Evolutionary conservation across 768 basidiomycete species (phyloP), one percentile per base, ranked within the genome.

Genomic region (Leccinum barrowsii): DNA sequence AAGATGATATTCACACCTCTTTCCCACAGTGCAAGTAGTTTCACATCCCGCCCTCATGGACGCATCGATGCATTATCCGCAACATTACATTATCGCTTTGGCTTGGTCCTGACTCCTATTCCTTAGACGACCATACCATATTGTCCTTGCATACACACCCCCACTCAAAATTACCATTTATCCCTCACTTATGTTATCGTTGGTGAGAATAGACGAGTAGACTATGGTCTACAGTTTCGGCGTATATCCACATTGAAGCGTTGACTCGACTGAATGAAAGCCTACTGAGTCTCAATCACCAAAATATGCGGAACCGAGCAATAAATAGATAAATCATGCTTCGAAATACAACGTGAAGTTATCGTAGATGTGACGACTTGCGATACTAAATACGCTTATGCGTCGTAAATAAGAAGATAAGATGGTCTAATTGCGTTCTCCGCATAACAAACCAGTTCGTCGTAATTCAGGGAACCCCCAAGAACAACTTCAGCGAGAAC

Each of bases 361-460:
- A 8, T 42, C n/a, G n/a, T 13, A 26, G 30, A 28, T 7, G 5
- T 0, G 7, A 34, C 54, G 35, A 5, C 3, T 34, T 15, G 53
- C 3, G 3, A 47, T 42, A n/a, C 7, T 5, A 24, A 15, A 0
- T 48, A n/a, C 11, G 0, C 24, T 69, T 28, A 73, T 37, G 77
- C 77, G 55, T 87, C 85, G 59, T 88, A 89, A 71, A 88, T 79
- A 26, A 89, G 82, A 35, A 89, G 75, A 66, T 84, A 89, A 15
- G 87, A 86, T 4, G 87, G 86, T 42, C 86, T 74, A 53, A 89
- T 87, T 2, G 87, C 87, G 58, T 89, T 84, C 68, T 89, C 86
- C 46, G 75, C 73, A 64, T 89, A 89, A 28, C 89, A 85, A 8
- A 89, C 80, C 24, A 87, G 70, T 63, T 89, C 87, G 63, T 89